Evolutionary conservation across 2,329 filamentous ascomycete species (phyloP).

Genomic region (Colletotrichum tofieldiae): DNA sequence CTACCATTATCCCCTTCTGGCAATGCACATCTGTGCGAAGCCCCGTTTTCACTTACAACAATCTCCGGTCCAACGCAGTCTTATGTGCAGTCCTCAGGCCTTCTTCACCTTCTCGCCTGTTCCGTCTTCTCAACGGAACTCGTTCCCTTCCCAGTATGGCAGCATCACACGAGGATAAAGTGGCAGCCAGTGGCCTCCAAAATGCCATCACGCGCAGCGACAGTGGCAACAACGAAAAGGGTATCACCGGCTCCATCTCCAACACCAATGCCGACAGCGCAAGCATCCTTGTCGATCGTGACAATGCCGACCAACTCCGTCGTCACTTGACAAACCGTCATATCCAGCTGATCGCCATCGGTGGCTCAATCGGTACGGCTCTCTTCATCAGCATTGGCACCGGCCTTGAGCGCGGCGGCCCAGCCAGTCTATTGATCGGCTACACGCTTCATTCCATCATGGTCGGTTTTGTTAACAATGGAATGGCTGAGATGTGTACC

Average conservation of each 20-base stretch:
- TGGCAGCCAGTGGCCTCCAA: constrained; percentile 1
- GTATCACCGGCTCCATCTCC: constrained; percentile 1
- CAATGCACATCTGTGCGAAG: background rate
- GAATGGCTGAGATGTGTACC: constrained; percentile 75
- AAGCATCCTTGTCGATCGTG: constrained; percentile 13
- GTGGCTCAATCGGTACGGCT: constrained; percentile 71
- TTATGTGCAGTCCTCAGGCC: background rate
- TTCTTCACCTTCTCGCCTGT: background rate
- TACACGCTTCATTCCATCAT: constrained; percentile 70
- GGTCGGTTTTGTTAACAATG: constrained; percentile 75
- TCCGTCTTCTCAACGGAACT: background rate
- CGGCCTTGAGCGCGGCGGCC: constrained; percentile 63
- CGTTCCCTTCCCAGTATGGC: background rate
- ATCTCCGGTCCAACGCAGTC: background rate
- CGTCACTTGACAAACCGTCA: constrained; percentile 68
- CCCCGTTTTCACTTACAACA: background rate
- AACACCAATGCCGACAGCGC: constrained; percentile 10
- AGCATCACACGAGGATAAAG: constrained; percentile 1
- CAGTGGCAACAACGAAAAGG: constrained; percentile 25
- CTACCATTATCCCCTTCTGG: background rate
- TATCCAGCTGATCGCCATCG: constrained; percentile 73
- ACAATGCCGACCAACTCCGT: constrained; percentile 40
- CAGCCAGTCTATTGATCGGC: constrained; percentile 69
- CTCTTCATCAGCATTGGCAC: constrained; percentile 75
- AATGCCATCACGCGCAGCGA: constrained; percentile 2